Evolutionary conservation across 2,329 filamentous ascomycete species (phyloP), one percentile per base, ranked within the genome.

Genomic region (Mycocentrospora acerina): DNA sequence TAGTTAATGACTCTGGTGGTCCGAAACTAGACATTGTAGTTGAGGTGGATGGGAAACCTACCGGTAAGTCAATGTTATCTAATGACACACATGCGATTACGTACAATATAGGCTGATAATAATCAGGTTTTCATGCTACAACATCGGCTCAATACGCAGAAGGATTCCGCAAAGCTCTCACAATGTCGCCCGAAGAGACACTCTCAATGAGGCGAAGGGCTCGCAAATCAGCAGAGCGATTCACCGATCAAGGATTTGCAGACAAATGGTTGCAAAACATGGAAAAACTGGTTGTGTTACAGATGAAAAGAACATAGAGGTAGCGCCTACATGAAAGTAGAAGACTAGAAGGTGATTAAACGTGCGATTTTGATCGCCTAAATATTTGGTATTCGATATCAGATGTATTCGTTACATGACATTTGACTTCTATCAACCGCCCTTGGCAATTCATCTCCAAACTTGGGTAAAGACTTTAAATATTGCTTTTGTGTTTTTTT

Each of bases 11-110:
- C 67, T 93, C 87, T 34, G 93, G 91, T 7, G 93, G 93, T 0
- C 93, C 93, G 2, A 95, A 93, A 69, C 70, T 89, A 46, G 93
- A 98, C 63, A 98, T 98, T 52, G 91, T 97, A 12, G 80, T 89
- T 8, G 78, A 86, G 9, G 73, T 93, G 24, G 83, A 93, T 48
- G 89, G 87, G 4, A 72, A 85, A 49, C 82, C 85, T 9, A 96
- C 87, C 22, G 86, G 86, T 88, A 68, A 62, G 50, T 37, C 9
- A 10, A 12, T 19, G 8, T 14, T 24, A 13, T 14, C 4, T 9
- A 7, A 24, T 35, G 24, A 17, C n/a, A n/a, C 11, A 24, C 4
- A 13, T n/a, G 15, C 24, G n/a, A 4, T 19, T 3, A 17, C 24
- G 19, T 30, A 24, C n/a, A 5, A n/a, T 26, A 4, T 9, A 15